Conservation (phyloP, 345 rosid species). For the Sonneratia alba region DNA sequence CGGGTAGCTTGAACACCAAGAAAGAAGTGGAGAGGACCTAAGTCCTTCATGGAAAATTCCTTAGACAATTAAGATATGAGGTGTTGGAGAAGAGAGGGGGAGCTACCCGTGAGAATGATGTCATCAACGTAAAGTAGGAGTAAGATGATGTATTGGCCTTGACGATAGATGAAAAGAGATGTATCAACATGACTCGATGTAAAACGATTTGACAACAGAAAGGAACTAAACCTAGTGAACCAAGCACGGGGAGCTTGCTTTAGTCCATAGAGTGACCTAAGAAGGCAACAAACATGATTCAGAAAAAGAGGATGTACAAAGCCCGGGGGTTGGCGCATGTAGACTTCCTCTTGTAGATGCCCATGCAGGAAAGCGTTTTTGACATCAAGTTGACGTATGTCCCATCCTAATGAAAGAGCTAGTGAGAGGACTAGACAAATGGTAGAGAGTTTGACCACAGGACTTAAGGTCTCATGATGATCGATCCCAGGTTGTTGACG, state of each 20-base stretch:
- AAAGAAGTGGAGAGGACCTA: neutral
- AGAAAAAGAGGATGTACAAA: neutral
- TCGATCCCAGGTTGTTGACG: neutral
- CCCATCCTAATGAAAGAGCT: neutral
- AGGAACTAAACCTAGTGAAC: neutral
- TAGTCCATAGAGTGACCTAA: neutral
- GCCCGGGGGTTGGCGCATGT: neutral
- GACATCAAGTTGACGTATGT: neutral
- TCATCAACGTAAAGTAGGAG: too few species aligned
- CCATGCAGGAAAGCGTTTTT: too few species aligned
- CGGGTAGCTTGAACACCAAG: neutral
- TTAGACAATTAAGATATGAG: neutral
- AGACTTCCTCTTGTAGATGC: too few species aligned
- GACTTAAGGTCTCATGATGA: neutral
- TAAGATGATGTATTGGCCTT: neutral
- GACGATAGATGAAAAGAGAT: neutral
- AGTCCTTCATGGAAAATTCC: neutral
- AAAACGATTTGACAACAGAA: neutral
- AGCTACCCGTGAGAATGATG: neutral
- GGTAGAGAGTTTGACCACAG: neutral
- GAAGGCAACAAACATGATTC: neutral
- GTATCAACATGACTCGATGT: neutral
- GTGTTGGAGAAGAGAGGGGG: neutral
- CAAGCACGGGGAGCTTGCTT: slow-evolving; percentile 1
- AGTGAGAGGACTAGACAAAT: neutral